phyloP scores from a whole-genome alignment of 257 asterid genomes.

The Scutellaria galericulata region DNA sequence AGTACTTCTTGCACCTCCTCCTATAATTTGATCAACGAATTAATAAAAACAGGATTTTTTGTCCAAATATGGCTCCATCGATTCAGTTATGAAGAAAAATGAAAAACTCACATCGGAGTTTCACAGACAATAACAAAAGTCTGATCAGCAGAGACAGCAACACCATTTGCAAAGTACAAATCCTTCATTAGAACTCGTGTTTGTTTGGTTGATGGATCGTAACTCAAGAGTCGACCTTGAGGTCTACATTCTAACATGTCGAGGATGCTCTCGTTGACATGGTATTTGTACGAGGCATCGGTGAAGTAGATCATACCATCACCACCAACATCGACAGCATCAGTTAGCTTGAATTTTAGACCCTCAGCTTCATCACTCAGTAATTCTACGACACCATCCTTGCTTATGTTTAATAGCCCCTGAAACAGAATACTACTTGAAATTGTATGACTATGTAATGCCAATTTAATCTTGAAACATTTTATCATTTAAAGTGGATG shows the following conservation, averaged over 20 bases:
- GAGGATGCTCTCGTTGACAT: constrained; percentile 19
- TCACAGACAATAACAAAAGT: constrained; percentile 74
- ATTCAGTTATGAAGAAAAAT: constrained; percentile 21
- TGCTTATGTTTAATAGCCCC: constrained; percentile 78
- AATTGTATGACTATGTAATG: not conserved
- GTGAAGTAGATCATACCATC: constrained; percentile 82
- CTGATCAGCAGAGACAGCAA: constrained; percentile 67
- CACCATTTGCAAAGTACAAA: constrained; percentile 81
- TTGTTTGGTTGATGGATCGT: constrained; percentile 69
- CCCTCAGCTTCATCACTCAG: constrained; percentile 80
- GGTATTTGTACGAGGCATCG: constrained; percentile 71
- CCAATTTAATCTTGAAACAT: not conserved
- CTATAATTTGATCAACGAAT: constrained; percentile 42
- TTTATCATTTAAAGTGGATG: not conserved
- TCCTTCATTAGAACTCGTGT: constrained; percentile 59
- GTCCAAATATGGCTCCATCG: no score
- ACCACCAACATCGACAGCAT: constrained; percentile 67
- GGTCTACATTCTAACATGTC: constrained; percentile 74
- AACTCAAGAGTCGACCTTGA: constrained; percentile 72
- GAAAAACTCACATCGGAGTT: constrained; percentile 58
- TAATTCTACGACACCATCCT: constrained; percentile 57
- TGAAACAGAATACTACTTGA: constrained; percentile 30
- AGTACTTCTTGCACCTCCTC: constrained; percentile 65
- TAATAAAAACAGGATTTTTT: no score
- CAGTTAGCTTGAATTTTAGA: constrained; percentile 64